Evolutionary conservation across 331 rosid genomes (phyloP), one percentile per base, ranked within the genome.

Genomic region (Spiraea crenata): DNA sequence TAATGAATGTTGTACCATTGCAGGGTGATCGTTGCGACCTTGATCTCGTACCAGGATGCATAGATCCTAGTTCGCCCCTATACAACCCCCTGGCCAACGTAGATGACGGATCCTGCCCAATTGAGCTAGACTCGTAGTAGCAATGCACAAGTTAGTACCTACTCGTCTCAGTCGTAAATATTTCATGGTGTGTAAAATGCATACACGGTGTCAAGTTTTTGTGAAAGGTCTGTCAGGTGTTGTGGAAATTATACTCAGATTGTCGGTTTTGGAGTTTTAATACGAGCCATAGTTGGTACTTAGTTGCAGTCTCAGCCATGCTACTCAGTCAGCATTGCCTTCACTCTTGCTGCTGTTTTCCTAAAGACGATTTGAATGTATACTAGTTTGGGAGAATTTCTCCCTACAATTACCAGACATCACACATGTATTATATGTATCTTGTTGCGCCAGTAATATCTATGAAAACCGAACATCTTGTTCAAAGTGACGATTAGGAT

Each of bases 1-100:
- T 72, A 60, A 49, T 61, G 68, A 37, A 52, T 67, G 51, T 17
- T 37, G 50, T 65, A 37, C 5, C 75, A 61, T 4, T 59, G 82
- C 87, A 93, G 99, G 97, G 95, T 13, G 99, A 91, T 72, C 90
- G 97, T 14, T 93, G 97, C 63, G 70, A 82, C 55, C 86, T 93
- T 66, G 56, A 93, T 80, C 81, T 93, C 11, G 81, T 91, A 42
- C 34, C 9, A 3, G 96, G 99, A n/a, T 93, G 99, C 83, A 77
- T 85, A 17, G 99, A 93, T 77, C 99, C 99, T 8, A 82, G 79
- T 79, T 91, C 97, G 0, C 85, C 67, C n/a, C 0, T 72, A 0
- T 93, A 84, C 69, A 11, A 93, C 51, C 99, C 99, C 2, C 78
- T 89, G 40, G 99, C 99, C 70, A 93, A 87, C 76, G 89, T 93